These are phyloP conservation scores for Benincasa hispida DNA, from an alignment of 306 rosid genomes.

Conservation along the genomic window DNA sequence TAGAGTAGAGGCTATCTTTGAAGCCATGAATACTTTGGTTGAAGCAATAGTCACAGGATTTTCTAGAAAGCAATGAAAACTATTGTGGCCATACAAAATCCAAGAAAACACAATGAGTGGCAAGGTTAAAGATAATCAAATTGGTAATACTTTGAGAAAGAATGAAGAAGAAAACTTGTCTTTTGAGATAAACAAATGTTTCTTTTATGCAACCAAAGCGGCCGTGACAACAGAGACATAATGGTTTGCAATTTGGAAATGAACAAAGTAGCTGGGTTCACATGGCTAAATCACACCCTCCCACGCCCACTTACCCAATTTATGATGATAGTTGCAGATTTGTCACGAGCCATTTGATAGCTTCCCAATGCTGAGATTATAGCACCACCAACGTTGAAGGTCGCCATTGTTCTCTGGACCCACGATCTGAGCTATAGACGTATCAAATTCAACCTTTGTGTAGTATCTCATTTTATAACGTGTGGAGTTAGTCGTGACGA, in stretches of 20 bases:
- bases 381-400: neutral
- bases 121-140: neutral
- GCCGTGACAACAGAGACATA: neutral
- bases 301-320: neutral
- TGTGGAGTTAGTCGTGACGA: too few relatives aligned
- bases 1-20: neutral
- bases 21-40: neutral
- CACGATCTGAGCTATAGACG: neutral
- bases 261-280: neutral
- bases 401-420: neutral
- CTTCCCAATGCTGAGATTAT: neutral
- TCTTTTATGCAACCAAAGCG: neutral
- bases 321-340: neutral
- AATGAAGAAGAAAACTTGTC: neutral
- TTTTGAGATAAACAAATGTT: neutral
- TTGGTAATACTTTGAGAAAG: too few relatives aligned
- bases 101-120: neutral
- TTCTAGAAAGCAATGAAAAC: neutral
- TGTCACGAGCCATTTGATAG: neutral
- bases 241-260: neutral
- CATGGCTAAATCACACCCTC: neutral
- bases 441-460: too few relatives aligned
- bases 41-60: neutral
- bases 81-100: neutral
- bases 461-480: too few relatives aligned